Conservation (phyloP, 1,139 yeast genomes). For the Kodamaea arcana region DNA sequence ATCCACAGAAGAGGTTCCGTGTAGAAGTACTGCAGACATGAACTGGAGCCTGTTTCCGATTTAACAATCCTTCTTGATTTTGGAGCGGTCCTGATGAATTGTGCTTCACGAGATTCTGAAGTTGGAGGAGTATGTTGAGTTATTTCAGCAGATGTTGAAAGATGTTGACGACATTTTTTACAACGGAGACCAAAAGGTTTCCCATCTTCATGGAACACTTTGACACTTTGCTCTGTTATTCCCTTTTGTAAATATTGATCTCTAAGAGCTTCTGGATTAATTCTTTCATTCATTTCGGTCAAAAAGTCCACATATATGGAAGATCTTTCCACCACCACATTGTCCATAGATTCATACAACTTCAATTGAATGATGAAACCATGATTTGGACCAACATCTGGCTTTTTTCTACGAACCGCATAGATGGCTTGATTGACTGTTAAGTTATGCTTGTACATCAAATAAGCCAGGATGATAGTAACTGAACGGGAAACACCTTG, state of each 20-base stretch:
- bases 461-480: constrained; percentile 66
- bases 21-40: constrained; percentile 77
- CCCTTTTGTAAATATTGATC: constrained; percentile 13
- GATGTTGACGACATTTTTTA: constrained; percentile 60
- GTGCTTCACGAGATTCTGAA: constrained; percentile 56
- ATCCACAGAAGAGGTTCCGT: constrained; percentile 90
- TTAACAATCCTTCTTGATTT: constrained; percentile 52
- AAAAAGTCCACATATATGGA: constrained; percentile 26
- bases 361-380: constrained; percentile 72
- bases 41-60: constrained; percentile 50
- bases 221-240: constrained; percentile 4
- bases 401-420: constrained; percentile 62
- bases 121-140: constrained; percentile 61
- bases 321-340: constrained; percentile 21
- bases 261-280: constrained; percentile 22
- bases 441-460: constrained; percentile 70
- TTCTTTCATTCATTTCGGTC: constrained; percentile 20
- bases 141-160: constrained; percentile 48
- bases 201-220: constrained; percentile 13
- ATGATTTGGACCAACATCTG: constrained; percentile 66
- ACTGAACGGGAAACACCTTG: constrained; percentile 88
- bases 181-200: constrained; percentile 50
- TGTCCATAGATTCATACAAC: constrained; percentile 44
- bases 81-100: constrained; percentile 58
- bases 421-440: constrained; percentile 59